Conservation (phyloP, 331 rosid genomes). For the Prunus yedoensis region DNA sequence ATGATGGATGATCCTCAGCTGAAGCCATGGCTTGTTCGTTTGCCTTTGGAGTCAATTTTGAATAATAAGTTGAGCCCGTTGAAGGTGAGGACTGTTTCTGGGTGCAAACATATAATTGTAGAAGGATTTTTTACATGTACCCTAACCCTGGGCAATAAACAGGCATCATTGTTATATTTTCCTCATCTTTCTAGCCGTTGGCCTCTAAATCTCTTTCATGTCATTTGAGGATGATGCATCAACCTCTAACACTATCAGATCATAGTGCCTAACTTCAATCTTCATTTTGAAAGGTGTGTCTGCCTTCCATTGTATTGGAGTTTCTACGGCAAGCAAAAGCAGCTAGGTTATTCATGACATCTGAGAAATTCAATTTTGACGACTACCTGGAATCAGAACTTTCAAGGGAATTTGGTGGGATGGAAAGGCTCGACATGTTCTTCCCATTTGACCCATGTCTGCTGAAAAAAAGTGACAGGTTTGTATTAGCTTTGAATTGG, state of each 20-base stretch:
- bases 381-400: conserved; percentile 70
- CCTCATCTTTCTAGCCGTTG: neutral
- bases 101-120: neutral
- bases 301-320: conserved; percentile 80
- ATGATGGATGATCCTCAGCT: conserved; percentile 58
- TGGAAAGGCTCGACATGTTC: conserved; percentile 82
- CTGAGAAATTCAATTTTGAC: conserved; percentile 49
- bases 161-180: neutral
- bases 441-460: conserved; percentile 94
- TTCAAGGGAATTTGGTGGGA: conserved; percentile 79
- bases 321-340: conserved; percentile 80
- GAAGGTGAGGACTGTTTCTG: conserved; percentile 49
- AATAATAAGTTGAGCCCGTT: conserved; percentile 64
- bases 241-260: neutral
- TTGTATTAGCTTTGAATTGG: neutral
- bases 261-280: neutral
- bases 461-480: conserved; percentile 78
- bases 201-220: neutral
- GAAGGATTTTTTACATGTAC: neutral
- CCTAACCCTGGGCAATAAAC: neutral
- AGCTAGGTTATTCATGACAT: conserved; percentile 59
- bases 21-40: conserved; percentile 55
- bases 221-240: neutral
- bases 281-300: conserved; percentile 58
- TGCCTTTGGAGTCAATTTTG: conserved; percentile 64